Evolutionary conservation across 345 rosid genomes (phyloP), one percentile per base, ranked within the genome.

Genomic region (Citrus mangshanensis): DNA sequence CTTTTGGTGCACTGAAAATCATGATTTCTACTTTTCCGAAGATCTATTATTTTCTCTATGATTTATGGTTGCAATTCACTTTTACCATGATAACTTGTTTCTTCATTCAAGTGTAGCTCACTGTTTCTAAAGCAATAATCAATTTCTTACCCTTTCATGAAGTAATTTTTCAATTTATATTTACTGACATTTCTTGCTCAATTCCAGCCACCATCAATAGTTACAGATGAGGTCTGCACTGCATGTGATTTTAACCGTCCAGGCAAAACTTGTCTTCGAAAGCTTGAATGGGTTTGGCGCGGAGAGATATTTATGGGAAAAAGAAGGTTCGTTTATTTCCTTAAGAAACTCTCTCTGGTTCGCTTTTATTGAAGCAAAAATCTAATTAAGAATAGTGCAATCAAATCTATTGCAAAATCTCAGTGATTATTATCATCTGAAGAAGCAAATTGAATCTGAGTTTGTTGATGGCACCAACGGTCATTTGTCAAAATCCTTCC

Each of bases 201-300:
- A 81, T 86, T 82, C 78, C 93, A 95, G 99, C 99, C 99, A 59
- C 91, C 98, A 10, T 95, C 99, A 70, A 86, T 91, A 81, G 97
- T 95, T 42, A 90, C 98, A 65, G 93, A 92, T 73, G 99, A 93
- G 88, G 82, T 88, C 69, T 95, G 99, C 80, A 92, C 98, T 74
- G 96, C 98, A 78, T 95, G 99, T 81, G 99, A 95, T 85, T 95
- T 95, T 89, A 93, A 93, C 85, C 95, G 91, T 74, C 98, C 98
- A 5, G 99, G 87, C 61, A 95, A 92, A 88, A 91, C 91, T 65
- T 95, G 99, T 85, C 97, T 95, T 40, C 84, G 98, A 61, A 93
- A 87, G 81, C 99, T 95, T 84, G 99, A 95, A 85, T 95, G 99
- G 99, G 97, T 92, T 81, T 95, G 99, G 99, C 98, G 98, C 81